These are phyloP conservation scores for Somion occarium DNA, from an alignment of 1,284 basidiomycete genomes.

Conservation along the genomic window DNA sequence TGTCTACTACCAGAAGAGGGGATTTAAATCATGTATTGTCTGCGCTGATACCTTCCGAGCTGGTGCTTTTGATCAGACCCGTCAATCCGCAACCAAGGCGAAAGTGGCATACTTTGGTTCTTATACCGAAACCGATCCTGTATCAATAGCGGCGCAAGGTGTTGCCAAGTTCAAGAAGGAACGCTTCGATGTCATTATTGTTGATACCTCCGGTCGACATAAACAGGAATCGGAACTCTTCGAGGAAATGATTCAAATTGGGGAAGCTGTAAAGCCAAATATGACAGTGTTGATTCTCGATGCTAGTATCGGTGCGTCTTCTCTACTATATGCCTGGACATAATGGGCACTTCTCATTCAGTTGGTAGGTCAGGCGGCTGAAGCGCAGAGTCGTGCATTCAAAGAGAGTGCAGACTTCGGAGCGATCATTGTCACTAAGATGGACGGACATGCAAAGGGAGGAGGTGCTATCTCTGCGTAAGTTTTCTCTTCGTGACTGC, in stretches of 20 bases:
- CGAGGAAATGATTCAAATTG: conserved; percentile 97
- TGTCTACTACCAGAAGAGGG: conserved; percentile 95
- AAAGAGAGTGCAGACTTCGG: conserved; percentile 98
- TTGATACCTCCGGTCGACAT: conserved; percentile 97
- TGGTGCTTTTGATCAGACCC: conserved; percentile 98
- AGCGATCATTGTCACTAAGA: conserved; percentile 99
- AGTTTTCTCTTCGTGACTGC: conserved; percentile 32
- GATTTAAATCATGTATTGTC: conserved; percentile 97
- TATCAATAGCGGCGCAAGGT: conserved; percentile 90
- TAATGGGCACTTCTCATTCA: conserved; percentile 15
- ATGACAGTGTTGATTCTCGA: conserved; percentile 91
- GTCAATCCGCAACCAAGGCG: conserved; percentile 92
- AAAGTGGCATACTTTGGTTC: conserved; percentile 99
- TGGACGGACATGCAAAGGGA: conserved; percentile 99
- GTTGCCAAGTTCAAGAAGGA: conserved; percentile 98
- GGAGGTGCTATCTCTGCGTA: conserved; percentile 99
- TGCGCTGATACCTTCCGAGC: conserved; percentile 99
- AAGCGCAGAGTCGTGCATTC: conserved; percentile 94
- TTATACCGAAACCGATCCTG: conserved; percentile 98
- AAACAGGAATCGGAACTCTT: conserved; percentile 98
- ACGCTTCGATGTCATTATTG: conserved; percentile 97
- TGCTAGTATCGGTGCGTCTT: conserved; percentile 69
- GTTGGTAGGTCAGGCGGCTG: conserved; percentile 87
- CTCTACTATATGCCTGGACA: too few relatives aligned
- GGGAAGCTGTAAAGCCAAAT: conserved; percentile 87